These are phyloP conservation scores for Volvox carteri DNA, from an alignment of 163 green algal genomes.

Conservation along the genomic window DNA sequence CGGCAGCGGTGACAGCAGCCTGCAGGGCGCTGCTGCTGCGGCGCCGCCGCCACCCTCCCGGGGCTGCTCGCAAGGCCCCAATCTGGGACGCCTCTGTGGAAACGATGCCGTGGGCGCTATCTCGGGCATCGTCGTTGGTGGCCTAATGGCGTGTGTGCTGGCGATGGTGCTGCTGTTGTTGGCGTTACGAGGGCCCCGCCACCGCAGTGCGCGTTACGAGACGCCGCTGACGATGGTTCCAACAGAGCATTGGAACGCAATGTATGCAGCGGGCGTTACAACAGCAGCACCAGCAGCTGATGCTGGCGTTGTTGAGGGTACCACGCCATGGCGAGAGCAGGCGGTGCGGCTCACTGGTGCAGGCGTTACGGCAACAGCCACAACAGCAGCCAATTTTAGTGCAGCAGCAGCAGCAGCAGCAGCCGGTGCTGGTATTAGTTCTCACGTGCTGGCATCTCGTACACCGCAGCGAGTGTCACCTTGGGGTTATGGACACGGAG, in stretches of 20 bases:
- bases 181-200: background rate
- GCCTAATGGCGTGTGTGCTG: background rate
- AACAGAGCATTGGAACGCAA: background rate
- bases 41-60: background rate
- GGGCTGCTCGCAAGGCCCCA: background rate
- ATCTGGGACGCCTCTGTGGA: conserved; percentile 23
- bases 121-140: conserved; percentile 1
- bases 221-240: background rate
- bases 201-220: background rate
- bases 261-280: background rate
- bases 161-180: background rate
- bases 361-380: too few species aligned
- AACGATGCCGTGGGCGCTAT: conserved; percentile 17
- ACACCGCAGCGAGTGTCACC: too few species aligned
- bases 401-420: too few species aligned
- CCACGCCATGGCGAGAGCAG: background rate
- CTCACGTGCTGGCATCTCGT: too few species aligned
- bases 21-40: background rate
- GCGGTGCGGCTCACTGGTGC: too few species aligned
- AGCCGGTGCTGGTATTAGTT: too few species aligned
- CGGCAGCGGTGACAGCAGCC: background rate
- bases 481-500: too few species aligned
- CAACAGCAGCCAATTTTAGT: too few species aligned
- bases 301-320: background rate
- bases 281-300: background rate